These are phyloP conservation scores for Tetracladium marchalianum DNA, from an alignment of 495 filamentous ascomycete species.

Conservation along the genomic window DNA sequence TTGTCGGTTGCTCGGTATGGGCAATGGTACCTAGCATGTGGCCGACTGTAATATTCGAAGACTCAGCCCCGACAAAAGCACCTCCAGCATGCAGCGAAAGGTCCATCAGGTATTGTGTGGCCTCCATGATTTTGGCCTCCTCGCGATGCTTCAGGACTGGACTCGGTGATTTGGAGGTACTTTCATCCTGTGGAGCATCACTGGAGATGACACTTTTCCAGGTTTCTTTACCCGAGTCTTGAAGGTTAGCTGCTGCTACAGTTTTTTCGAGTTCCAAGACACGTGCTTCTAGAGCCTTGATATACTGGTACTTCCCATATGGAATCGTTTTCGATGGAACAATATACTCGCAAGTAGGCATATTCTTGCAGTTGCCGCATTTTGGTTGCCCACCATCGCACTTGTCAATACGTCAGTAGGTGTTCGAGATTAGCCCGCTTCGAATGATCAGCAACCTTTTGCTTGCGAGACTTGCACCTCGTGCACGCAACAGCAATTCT, in stretches of 20 bases:
- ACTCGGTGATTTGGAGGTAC: not conserved
- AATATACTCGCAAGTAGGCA: not conserved
- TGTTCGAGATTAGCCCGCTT: not conserved
- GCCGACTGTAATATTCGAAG: conserved; percentile 1
- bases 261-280: not conserved
- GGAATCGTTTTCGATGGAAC: not conserved
- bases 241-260: not conserved
- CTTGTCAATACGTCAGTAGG: not conserved
- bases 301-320: not conserved
- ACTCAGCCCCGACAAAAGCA: conserved; percentile 3
- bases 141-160: not conserved
- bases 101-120: not conserved
- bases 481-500: not conserved
- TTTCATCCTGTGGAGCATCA: not conserved
- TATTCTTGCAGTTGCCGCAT: not conserved
- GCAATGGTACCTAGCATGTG: conserved; percentile 3
- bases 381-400: not conserved
- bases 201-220: not conserved
- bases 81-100: conserved; percentile 2
- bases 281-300: not conserved
- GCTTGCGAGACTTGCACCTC: conserved; percentile 1
- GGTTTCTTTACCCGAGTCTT: not conserved
- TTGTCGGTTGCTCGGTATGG: not conserved
- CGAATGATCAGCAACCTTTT: not conserved
- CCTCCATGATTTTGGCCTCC: not conserved